phyloP scores from a whole-genome alignment of 495 filamentous ascomycete species.

The Trichoderma reesei region DNA sequence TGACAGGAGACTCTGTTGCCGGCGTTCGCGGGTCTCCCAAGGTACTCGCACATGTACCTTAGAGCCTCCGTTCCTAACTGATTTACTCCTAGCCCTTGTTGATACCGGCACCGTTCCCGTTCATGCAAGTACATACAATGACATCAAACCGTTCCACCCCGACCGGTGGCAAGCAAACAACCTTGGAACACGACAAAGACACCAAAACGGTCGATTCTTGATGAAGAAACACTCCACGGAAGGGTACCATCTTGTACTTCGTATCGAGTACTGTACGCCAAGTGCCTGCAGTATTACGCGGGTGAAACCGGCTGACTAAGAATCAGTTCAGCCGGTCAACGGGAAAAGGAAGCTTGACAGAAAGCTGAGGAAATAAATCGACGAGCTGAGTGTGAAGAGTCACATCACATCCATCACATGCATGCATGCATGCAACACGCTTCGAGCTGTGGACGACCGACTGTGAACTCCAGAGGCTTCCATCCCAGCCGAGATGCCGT shows the following conservation, averaged over 20 bases:
- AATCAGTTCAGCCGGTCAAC: background rate
- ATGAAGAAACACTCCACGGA: too few species aligned
- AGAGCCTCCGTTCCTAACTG: too few species aligned
- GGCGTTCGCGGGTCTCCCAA: too few species aligned
- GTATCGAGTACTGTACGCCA: background rate
- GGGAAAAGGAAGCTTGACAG: background rate
- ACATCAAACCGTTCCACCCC: conserved; percentile 3
- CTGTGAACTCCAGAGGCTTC: too few species aligned
- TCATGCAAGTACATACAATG: background rate
- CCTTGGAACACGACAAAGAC: background rate
- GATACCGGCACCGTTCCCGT: too few species aligned
- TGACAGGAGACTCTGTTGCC: too few species aligned
- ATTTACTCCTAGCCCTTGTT: too few species aligned
- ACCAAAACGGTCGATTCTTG: background rate
- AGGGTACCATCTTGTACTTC: too few species aligned
- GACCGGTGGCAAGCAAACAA: background rate
- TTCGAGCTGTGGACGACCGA: too few species aligned
- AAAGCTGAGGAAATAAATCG: background rate
- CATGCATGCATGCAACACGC: background rate
- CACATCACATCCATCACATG: background rate
- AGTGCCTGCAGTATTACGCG: background rate
- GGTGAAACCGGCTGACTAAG: background rate
- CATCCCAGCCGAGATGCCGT: too few species aligned
- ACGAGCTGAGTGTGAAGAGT: background rate
- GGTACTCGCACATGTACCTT: too few species aligned